Evolutionary conservation across 2,329 filamentous ascomycete genomes (phyloP).

Genomic region (Arachnopeziza araneosa): DNA sequence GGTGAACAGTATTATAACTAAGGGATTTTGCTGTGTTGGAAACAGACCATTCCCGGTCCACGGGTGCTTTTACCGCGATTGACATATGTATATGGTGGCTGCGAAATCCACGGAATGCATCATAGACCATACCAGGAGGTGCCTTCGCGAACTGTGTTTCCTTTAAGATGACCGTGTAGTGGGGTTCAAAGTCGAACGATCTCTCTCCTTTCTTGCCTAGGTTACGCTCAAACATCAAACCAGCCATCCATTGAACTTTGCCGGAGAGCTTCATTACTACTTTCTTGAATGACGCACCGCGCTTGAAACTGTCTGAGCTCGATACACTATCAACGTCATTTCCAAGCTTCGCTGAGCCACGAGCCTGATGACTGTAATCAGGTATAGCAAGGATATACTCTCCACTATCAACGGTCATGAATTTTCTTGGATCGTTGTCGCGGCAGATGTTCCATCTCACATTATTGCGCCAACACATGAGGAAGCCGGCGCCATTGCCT

Average conservation of each 20-base stretch:
- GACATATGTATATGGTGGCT: constrained; percentile 97
- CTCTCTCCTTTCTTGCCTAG: constrained; percentile 59
- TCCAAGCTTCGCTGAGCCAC: constrained; percentile 41
- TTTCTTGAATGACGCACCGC: constrained; percentile 89
- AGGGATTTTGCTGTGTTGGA: constrained; percentile 69
- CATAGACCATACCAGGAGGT: constrained; percentile 57
- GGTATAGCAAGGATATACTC: constrained; percentile 93
- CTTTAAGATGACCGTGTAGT: constrained; percentile 86
- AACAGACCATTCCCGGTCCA: constrained; percentile 79
- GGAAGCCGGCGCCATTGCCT: constrained; percentile 85
- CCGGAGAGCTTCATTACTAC: constrained; percentile 98
- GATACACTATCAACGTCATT: constrained; percentile 54
- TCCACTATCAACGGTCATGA: constrained; percentile 93
- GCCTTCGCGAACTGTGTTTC: constrained; percentile 68
- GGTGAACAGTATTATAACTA: constrained; percentile 94
- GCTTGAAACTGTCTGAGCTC: constrained; percentile 53
- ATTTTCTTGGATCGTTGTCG: constrained; percentile 80
- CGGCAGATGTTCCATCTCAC: constrained; percentile 82
- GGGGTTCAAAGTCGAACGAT: constrained; percentile 83
- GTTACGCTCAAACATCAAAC: constrained; percentile 86
- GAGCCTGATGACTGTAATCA: constrained; percentile 84
- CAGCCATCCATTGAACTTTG: constrained; percentile 87
- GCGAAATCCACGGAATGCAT: constrained; percentile 94
- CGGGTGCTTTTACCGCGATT: constrained; percentile 80
- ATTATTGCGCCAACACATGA: constrained; percentile 98